A percentile compares a stretch with the other conserved stretches of the same genome.
Evolutionary conservation across 192 early-diverging fungal genomes (phyloP).

Genomic region (Diversispora epigaea): DNA sequence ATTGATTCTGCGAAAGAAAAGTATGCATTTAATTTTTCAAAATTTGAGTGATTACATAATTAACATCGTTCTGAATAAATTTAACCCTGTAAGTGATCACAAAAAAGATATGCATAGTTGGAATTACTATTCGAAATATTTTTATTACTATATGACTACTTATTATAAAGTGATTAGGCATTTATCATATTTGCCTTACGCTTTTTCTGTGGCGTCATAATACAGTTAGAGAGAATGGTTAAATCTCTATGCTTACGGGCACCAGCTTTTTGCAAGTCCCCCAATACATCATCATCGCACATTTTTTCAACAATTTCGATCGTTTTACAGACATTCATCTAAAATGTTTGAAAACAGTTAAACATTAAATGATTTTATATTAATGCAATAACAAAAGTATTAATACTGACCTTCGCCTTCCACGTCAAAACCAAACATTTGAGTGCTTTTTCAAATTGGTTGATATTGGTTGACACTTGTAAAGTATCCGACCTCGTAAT

Average conservation of each 20-base stretch:
- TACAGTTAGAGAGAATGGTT: conserved; percentile 18
- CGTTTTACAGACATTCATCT: conserved; percentile 20
- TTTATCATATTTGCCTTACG: conserved; percentile 4
- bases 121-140: conserved; percentile 13
- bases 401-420: conserved; percentile 33
- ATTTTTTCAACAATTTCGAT: conserved; percentile 26
- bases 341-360: conserved; percentile 7
- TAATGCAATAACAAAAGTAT: conserved; percentile 21
- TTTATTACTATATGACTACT: conserved; percentile 17
- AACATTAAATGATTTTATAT: not conserved
- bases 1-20: conserved; percentile 11
- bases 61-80: not conserved
- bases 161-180: conserved; percentile 17
- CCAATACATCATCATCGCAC: conserved; percentile 20
- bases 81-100: conserved; percentile 4
- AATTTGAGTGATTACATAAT: not conserved
- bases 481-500: conserved; percentile 17
- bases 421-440: conserved; percentile 18
- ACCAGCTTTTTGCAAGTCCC: conserved; percentile 24
- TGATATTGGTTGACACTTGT: conserved; percentile 18
- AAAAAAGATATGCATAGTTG: conserved; percentile 16
- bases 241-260: conserved; percentile 7
- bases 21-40: not conserved
- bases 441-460: conserved; percentile 14
- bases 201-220: conserved; percentile 22